These are phyloP conservation scores for Exophiala viscosa DNA, from an alignment of 2,329 filamentous ascomycete species.

Conservation along the genomic window DNA sequence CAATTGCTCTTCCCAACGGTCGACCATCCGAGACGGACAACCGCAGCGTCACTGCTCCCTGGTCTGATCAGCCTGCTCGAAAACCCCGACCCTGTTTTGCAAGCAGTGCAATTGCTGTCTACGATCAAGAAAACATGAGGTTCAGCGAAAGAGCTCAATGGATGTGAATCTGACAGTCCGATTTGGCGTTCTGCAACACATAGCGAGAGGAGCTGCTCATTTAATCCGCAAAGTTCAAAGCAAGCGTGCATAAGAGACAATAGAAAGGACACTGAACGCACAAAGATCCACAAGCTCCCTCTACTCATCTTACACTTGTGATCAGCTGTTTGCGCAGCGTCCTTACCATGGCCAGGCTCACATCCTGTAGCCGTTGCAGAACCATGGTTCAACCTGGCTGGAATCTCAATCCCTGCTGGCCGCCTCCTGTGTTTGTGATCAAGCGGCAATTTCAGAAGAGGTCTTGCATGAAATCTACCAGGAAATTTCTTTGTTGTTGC, in stretches of 20 bases:
- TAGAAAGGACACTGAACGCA: conserved; percentile 11
- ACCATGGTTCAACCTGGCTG: conserved; percentile 23
- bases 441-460: conserved; percentile 8
- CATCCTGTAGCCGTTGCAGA: conserved; percentile 13
- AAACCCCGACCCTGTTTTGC: too few species aligned
- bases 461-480: conserved; percentile 2
- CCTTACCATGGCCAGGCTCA: conserved; percentile 9
- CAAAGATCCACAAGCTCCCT: conserved; percentile 14
- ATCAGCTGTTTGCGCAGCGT: conserved; percentile 15
- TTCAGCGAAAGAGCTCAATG: neutral
- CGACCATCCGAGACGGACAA: too few species aligned
- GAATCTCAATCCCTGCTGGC: conserved; percentile 26
- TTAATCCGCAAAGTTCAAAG: conserved; percentile 8
- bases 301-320: conserved; percentile 18
- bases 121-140: neutral
- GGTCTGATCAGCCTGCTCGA: neutral
- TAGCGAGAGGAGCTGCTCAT: conserved; percentile 10
- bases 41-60: too few species aligned
- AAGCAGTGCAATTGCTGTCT: too few species aligned
- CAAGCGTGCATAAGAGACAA: conserved; percentile 8
- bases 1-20: too few species aligned
- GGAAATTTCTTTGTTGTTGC: conserved; percentile 19
- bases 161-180: neutral
- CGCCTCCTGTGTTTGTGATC: conserved; percentile 12
- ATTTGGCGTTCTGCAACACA: neutral